Conservation (phyloP, 208 protist genomes). For the Leishmania tarentolae region DNA sequence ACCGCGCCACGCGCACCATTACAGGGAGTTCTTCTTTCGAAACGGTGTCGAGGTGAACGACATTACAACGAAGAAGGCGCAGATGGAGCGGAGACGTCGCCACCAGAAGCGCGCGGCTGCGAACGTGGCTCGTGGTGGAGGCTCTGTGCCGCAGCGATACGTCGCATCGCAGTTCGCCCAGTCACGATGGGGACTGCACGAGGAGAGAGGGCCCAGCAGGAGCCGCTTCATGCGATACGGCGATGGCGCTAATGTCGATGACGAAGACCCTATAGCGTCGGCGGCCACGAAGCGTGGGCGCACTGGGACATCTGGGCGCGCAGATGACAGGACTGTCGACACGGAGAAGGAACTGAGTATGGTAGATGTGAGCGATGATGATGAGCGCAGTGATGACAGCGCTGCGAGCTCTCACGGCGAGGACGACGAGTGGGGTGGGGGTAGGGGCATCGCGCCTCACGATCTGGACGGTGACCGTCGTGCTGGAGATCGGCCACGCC, state of each 20-base stretch:
- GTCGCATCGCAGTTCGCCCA: neutral
- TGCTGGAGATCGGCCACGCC: neutral
- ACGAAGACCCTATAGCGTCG: neutral
- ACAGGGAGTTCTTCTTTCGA: conserved; percentile 82
- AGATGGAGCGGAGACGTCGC: conserved; percentile 12
- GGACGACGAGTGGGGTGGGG: neutral
- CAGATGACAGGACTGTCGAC: neutral
- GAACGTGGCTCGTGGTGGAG: neutral
- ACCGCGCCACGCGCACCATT: conserved; percentile 29
- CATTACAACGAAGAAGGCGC: conserved; percentile 22
- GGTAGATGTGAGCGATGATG: neutral
- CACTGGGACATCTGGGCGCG: neutral
- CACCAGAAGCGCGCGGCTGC: conserved; percentile 15
- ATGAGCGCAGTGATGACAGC: neutral
- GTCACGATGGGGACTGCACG: neutral
- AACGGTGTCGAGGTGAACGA: conserved; percentile 71
- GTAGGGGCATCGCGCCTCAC: neutral
- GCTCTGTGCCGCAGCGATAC: neutral
- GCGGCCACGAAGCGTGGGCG: neutral
- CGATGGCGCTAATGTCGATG: neutral
- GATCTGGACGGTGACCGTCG: neutral
- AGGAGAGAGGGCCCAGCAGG: neutral
- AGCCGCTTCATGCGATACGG: neutral
- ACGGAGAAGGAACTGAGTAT: neutral
- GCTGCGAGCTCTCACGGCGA: neutral